Evolutionary conservation across 2,329 filamentous ascomycete species (phyloP).

Genomic region (Elsinoe perseae): DNA sequence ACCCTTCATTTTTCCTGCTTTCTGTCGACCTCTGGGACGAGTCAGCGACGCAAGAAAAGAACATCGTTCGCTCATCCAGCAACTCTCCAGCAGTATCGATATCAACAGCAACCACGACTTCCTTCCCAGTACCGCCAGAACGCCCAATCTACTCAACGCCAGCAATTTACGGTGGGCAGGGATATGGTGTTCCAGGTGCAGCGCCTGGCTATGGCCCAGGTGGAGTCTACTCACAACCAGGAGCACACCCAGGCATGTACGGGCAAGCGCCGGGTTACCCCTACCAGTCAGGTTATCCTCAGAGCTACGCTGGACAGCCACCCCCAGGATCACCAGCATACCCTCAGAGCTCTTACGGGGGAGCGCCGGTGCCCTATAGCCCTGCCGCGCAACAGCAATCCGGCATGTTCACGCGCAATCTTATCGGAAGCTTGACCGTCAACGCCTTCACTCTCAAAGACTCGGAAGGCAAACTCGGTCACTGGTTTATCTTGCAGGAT

Average conservation of each 20-base stretch:
- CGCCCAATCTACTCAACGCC: slow-evolving; percentile 7
- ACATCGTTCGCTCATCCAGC: slow-evolving; percentile 58
- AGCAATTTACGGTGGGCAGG: slow-evolving; percentile 11
- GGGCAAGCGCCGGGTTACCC: slow-evolving; percentile 9
- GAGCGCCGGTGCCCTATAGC: slow-evolving; percentile 12
- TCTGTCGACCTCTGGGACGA: slow-evolving; percentile 63
- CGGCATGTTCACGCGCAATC: slow-evolving; percentile 88
- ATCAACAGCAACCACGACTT: slow-evolving; percentile 68
- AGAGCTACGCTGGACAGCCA: slow-evolving; percentile 4
- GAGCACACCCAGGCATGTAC: slow-evolving; percentile 11
- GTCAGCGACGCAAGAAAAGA: slow-evolving; percentile 55
- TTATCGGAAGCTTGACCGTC: slow-evolving; percentile 85
- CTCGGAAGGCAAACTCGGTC: slow-evolving; percentile 69
- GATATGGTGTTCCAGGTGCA: slow-evolving; percentile 11
- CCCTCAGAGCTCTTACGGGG: slow-evolving; percentile 9
- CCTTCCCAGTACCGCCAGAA: slow-evolving; percentile 54
- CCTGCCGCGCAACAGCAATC: slow-evolving; percentile 42
- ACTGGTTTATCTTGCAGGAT: slow-evolving; percentile 96
- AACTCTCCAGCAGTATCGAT: slow-evolving; percentile 62
- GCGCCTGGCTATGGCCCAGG: slow-evolving; percentile 9
- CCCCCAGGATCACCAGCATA: slow-evolving; percentile 17
- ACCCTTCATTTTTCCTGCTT: slow-evolving; percentile 60
- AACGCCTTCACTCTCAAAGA: slow-evolving; percentile 82
- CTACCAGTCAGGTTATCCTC: slow-evolving; percentile 2
- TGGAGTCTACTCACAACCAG: slow-evolving; percentile 9